Conservation (phyloP, 345 rosid genomes). For the Psidium guajava region DNA sequence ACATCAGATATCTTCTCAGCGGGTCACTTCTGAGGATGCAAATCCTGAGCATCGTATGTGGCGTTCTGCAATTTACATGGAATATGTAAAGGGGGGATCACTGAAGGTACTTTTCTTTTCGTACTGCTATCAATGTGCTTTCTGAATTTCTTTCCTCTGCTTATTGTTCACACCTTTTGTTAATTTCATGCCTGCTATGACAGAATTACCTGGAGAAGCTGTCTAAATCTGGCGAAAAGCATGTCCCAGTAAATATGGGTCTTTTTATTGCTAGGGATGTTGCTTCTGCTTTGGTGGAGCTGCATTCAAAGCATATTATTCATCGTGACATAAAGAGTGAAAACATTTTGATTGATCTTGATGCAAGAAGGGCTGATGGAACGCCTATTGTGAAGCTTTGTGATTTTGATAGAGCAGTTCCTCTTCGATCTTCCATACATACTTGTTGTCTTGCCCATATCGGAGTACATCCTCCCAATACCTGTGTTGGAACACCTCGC, state of each 20-base stretch:
- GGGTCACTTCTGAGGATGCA: constrained; percentile 56
- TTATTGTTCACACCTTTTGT: neutral
- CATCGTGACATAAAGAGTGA: constrained; percentile 98
- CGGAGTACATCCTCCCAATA: constrained; percentile 69
- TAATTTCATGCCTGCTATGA: neutral
- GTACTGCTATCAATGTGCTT: neutral
- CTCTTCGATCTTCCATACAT: constrained; percentile 66
- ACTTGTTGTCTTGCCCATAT: constrained; percentile 71
- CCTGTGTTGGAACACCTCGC: constrained; percentile 95
- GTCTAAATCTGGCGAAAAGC: constrained; percentile 10
- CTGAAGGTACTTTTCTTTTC: constrained; percentile 40
- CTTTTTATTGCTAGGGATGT: constrained; percentile 66
- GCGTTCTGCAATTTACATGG: constrained; percentile 71
- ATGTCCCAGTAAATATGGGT: constrained; percentile 45
- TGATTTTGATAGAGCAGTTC: constrained; percentile 94
- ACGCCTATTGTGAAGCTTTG: constrained; percentile 73
- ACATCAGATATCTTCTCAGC: constrained; percentile 69
- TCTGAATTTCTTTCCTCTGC: neutral
- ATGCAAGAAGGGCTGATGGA: constrained; percentile 37
- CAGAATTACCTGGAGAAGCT: constrained; percentile 68
- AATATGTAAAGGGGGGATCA: constrained; percentile 75
- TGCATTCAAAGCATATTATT: constrained; percentile 79
- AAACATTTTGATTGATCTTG: constrained; percentile 77
- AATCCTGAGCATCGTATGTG: constrained; percentile 35
- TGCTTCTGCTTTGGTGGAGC: constrained; percentile 65